Base-by-base conservation (phyloP, 345 rosid genomes). In the Aquilaria sinensis region DNA sequence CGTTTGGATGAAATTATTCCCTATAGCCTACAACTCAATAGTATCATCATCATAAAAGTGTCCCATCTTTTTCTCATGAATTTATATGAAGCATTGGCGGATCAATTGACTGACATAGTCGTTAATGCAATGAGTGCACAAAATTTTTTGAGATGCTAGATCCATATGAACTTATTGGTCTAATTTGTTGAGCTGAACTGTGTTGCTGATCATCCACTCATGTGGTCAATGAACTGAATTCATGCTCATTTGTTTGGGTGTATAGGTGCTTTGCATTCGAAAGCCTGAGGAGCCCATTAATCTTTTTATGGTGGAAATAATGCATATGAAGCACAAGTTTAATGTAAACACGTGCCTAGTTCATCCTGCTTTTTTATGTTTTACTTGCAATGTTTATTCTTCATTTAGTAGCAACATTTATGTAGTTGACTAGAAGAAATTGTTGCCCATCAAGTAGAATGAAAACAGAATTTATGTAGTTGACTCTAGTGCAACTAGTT, bases 321-420 rank as follows among this genome's bases (percentile, higher is more conserved):
- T 90, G 97, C 97, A 90, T 83, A 90, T 90, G 97, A 92, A 90
- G 58, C 96, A 90, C 65, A 90, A 87, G 67, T 90, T 90, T 74
- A 95, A 90, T 61, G 95, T 85, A 12, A 92, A 90, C 71, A 90
- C 97, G 9, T 77, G 86, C 60, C 72, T 90, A 83, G 97, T 87
- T 78, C 32, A 76, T 65, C 14, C 23, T 4, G 16, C 9, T 31
- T 11, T 32, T 15, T 1, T 51, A 12, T 51, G 13, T 15, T 34
- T 3, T 8, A n/a, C 32, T 3, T 43, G 13, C 6, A 8, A 37
- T 9, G 11, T 37, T 37, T 37, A 8, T 4, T 8, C 43, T 37
- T 5, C 43, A 37, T 37, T 37, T 37, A 37, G 43, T 37, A 37
- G 43, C 41, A 34, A 2, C 6, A 6, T 37, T 37, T 37, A 37